Conservation (phyloP, 495 filamentous ascomycete genomes). For the Talaromyces borbonicus region DNA sequence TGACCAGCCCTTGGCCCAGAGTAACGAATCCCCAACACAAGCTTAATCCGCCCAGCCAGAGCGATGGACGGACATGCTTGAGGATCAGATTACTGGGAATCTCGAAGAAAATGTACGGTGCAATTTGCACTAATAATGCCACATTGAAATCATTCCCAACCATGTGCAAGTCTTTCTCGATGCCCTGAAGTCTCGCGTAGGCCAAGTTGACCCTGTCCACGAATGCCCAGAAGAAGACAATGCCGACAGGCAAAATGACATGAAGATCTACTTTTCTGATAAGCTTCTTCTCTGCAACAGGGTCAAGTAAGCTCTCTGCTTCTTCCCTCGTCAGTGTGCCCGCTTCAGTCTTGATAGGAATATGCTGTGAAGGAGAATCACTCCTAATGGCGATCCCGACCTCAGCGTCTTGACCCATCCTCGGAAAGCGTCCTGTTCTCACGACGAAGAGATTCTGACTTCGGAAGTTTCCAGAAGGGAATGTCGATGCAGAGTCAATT, state of each 20-base stretch:
- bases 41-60: conserved; percentile 46
- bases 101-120: conserved; percentile 56
- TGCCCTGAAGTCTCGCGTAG: conserved; percentile 52
- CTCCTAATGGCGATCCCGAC: neutral
- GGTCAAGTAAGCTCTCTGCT: conserved; percentile 10
- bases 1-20: conserved; percentile 48
- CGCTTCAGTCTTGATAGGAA: conserved; percentile 5
- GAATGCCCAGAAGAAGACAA: conserved; percentile 33
- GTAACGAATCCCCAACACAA: conserved; percentile 47
- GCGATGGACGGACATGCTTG: conserved; percentile 52
- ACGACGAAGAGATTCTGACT: neutral
- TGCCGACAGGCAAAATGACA: conserved; percentile 27
- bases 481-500: neutral
- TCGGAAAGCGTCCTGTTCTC: neutral
- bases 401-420: neutral
- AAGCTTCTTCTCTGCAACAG: conserved; percentile 22
- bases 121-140: conserved; percentile 55
- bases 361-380: neutral
- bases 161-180: conserved; percentile 49
- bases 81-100: conserved; percentile 57
- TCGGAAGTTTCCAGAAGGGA: neutral
- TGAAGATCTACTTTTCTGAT: conserved; percentile 32
- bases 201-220: conserved; percentile 49
- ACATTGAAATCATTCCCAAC: conserved; percentile 48
- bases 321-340: neutral